Base-by-base conservation (phyloP, 805 yeast genomes). In the Tetrapisispora iriomotensis region DNA sequence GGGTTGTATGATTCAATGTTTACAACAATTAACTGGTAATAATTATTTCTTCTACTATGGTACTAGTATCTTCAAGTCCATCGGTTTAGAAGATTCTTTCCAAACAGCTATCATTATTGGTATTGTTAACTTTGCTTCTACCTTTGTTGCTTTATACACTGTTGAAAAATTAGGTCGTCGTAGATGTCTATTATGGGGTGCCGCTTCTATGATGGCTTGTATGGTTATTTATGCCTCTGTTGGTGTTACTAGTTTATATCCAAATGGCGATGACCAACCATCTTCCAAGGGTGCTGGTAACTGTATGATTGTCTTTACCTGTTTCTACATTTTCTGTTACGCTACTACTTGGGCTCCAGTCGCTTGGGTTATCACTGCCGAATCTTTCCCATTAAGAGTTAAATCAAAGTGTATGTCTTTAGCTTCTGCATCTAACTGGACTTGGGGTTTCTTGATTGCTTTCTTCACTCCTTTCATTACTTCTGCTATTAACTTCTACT, bases 331-430 rank as follows among this genome's bases (percentile, higher is more conserved):
- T 47, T 77, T 78, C 71, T 77, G 70, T 68, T 79, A 79, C 52
- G 85, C 86, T 22, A 71, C 79, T 35, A 74, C 84, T 21, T 79
- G 85, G 85, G 85, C 83, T 48, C 82, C 84, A 54, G 70, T 73
- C 51, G 74, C 72, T 41, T 79, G 67, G 62, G 76, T 75, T 44
- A 76, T 79, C 48, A 71, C 75, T 29, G 73, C 84, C 33, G 86
- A 79, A 61, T 68, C 77, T 38, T 79, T 74, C 64, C 87, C 87
- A 61, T 69, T 79, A 54, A 74, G 85, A 70, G 75, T 79, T 58
- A 74, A 79, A 61, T 54, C 77, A 56, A 46, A 71, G 63, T 72
- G 70, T 51, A 59, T 61, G 60, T 72, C 73, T 41, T 65, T 77
- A 65, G 72, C 79, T 29, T 68, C 72, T 45, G 78, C 79, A 43